Conservation (phyloP, 257 asterid genomes). For the Solanum peruvianum region DNA sequence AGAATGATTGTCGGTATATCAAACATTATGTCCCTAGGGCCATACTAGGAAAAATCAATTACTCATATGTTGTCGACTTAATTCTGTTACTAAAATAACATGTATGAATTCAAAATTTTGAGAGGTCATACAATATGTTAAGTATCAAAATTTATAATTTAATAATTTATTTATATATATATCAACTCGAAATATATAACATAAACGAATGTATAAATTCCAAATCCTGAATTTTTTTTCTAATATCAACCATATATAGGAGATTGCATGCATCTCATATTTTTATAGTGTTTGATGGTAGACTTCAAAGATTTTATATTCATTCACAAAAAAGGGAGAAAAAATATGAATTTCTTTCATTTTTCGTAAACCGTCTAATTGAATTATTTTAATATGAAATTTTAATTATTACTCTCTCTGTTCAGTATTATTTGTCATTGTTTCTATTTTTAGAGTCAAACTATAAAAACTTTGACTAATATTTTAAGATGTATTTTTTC, state of each 20-base stretch:
- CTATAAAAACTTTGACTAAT: no score
- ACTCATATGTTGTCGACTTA: background rate
- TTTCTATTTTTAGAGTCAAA: no score
- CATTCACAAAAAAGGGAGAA: background rate
- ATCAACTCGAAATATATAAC: background rate
- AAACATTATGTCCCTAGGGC: background rate
- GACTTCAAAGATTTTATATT: background rate
- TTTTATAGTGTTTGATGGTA: background rate
- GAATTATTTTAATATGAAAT: background rate
- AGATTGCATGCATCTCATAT: background rate
- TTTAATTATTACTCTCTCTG: no score
- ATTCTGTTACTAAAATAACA: background rate
- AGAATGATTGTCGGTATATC: background rate
- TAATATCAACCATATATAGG: background rate
- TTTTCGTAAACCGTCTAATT: background rate
- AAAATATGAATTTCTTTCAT: no score
- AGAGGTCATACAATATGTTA: background rate
- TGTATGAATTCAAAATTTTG: background rate
- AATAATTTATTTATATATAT: no score
- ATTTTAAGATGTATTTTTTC: no score
- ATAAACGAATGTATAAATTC: fast-evolving
- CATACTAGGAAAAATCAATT: background rate
- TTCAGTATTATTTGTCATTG: no score
- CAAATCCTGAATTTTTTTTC: fast-evolving
- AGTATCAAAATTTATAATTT: no score